phyloP scores from a whole-genome alignment of 148 eudicot species.

The Fallopia convolvulus region DNA sequence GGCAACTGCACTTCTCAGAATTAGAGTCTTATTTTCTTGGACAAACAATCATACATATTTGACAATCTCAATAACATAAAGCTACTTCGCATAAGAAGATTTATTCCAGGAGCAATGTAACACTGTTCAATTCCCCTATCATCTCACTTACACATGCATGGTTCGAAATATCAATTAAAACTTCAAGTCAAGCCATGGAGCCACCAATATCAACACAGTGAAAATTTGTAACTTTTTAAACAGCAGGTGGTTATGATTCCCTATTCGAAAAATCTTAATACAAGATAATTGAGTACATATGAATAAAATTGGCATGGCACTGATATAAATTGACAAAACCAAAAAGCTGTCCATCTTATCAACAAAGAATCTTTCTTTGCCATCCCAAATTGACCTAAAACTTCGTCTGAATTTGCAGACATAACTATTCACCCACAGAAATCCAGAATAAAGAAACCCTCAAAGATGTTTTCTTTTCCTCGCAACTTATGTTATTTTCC shows the following conservation, averaged over 20 bases:
- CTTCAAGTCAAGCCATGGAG: neutral
- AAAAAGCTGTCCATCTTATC: neutral
- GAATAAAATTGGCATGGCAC: neutral
- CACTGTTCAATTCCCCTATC: neutral
- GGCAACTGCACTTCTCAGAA: neutral
- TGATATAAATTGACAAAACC: conserved; percentile 2
- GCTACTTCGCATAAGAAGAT: neutral
- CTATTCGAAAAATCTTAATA: neutral
- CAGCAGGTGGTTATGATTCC: neutral
- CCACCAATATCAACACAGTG: neutral
- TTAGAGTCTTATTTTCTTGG: neutral
- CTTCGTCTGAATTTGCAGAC: neutral
- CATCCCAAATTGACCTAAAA: neutral
- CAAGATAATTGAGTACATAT: too few relatives aligned
- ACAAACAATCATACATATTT: neutral
- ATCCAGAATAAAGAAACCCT: neutral
- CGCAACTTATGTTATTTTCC: neutral
- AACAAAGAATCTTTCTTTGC: neutral
- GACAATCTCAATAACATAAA: neutral
- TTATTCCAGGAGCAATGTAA: neutral
- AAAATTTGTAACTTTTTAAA: neutral
- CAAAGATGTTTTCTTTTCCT: neutral
- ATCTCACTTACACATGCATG: neutral
- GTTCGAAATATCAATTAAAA: neutral
- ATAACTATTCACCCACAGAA: neutral